These are phyloP conservation scores for Pulchroboletus neoregius DNA, from an alignment of 1,284 basidiomycete species.

Conservation along the genomic window DNA sequence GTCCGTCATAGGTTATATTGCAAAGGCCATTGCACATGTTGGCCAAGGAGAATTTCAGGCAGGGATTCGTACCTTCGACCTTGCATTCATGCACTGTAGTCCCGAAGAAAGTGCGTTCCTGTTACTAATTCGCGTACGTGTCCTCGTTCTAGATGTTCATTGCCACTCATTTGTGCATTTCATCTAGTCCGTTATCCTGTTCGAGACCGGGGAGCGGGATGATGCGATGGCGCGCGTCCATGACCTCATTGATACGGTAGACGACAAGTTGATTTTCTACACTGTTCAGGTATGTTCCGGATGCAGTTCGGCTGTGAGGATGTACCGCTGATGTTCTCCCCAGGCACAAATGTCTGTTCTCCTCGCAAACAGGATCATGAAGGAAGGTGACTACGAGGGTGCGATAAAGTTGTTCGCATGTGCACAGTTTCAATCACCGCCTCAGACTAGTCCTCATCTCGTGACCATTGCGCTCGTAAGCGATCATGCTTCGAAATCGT, in stretches of 20 bases:
- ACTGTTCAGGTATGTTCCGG: neutral
- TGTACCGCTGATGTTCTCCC: neutral
- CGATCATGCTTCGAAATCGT: neutral
- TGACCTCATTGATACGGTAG: slow-evolving; percentile 1
- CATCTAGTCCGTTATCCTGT: slow-evolving; percentile 2
- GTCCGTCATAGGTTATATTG: slow-evolving; percentile 5
- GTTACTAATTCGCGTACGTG: slow-evolving; percentile 10
- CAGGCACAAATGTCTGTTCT: slow-evolving; percentile 7
- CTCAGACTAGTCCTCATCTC: neutral
- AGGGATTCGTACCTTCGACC: slow-evolving; percentile 5
- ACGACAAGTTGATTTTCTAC: neutral
- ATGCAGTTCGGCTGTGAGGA: neutral
- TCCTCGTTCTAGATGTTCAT: neutral
- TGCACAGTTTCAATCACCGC: neutral
- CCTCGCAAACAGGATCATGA: neutral
- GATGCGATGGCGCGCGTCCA: slow-evolving; percentile 3
- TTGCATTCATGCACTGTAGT: slow-evolving; percentile 4
- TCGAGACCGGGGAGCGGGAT: neutral
- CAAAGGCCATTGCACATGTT: slow-evolving; percentile 3
- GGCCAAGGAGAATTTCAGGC: slow-evolving; percentile 1
- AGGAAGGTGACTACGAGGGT: slow-evolving; percentile 1
- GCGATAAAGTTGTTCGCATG: slow-evolving; percentile 3
- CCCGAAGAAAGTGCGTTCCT: slow-evolving; percentile 8
- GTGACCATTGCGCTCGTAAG: slow-evolving; percentile 5
- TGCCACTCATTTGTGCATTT: neutral